phyloP scores from a whole-genome alignment of 179 eudicot species.

The Patellifolia procumbens region DNA sequence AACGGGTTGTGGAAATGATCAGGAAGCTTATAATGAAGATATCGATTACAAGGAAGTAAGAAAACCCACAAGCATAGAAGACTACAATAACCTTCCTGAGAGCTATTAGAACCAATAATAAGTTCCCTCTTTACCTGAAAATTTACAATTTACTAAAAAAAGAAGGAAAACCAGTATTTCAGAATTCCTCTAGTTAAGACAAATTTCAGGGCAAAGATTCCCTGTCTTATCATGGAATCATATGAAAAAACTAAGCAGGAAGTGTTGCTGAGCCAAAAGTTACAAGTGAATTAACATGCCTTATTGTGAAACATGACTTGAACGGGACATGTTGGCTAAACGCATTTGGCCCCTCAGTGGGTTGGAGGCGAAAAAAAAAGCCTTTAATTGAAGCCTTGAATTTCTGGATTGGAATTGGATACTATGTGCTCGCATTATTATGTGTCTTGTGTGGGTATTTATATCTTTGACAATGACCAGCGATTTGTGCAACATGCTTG shows the following conservation, averaged over 20 bases:
- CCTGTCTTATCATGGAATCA: no score
- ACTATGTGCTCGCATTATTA: background rate
- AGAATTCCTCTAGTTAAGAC: background rate
- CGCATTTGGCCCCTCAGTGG: background rate
- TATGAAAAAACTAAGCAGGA: no score
- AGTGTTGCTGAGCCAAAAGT: background rate
- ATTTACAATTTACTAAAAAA: background rate
- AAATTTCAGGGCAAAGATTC: no score
- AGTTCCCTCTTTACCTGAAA: background rate
- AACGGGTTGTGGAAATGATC: no score
- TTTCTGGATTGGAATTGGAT: no score
- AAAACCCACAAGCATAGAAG: background rate
- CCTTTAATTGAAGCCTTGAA: background rate
- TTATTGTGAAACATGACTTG: background rate
- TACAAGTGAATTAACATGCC: background rate
- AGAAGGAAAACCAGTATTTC: background rate
- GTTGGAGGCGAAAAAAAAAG: no score
- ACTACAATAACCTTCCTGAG: background rate
- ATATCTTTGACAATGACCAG: no score
- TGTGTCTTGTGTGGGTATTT: background rate
- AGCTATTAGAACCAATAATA: background rate
- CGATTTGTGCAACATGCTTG: no score
- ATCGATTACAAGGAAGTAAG: background rate
- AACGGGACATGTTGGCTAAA: background rate
- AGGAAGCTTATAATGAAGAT: background rate